Evolutionary conservation across 1,139 yeast genomes (phyloP), one percentile per base, ranked within the genome.

Genomic region (Debaryomycetaceae sp.): DNA sequence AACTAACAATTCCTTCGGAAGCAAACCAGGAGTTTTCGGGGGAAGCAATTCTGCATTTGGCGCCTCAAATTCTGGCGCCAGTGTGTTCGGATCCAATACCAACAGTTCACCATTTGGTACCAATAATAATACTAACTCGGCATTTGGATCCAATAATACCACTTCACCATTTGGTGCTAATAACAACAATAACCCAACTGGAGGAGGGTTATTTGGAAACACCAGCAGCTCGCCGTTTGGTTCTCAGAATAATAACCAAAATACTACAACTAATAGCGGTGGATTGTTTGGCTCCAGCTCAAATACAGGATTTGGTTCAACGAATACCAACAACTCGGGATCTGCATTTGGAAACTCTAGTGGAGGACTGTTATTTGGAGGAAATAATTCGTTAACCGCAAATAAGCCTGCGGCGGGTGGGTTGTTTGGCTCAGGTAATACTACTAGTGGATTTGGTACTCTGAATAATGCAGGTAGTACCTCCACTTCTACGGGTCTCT

Each of bases 201-300:
- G 29, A 26, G 37, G 37, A 5, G 17, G 22, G 38, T 22, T 22
- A 8, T 19, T 34, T 11, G 39, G 38, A 6, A 52, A 44, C 41
- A 41, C 48, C 31, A 41, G 47, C 33, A 45, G 49, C 9, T 56
- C 64, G 3, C 63, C 66, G 0, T 61, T 59, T 46, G 65, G 61
- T 13, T 47, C 48, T 13, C 30, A 46, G 13, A 44, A 51, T 17
- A 44, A 38, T 22, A 26, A 40, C 28, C 30, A 24, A n/a, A 33
- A 47, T 14, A 44, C 52, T 17, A 44, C 33, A 30, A 26, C 39
- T 29, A 29, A n/a, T 17, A 30, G 35, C 5, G 41, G 38, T n/a
- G 59, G 58, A 15, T 42, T 56, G 31, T 58, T 58, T 48, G 64
- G 57, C n/a, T 49, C 63, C 39, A 50, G 19, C 11, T 17, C 51